Base-by-base conservation (phyloP, 2,329 filamentous ascomycete genomes). In the Aspergillus viridinutans region DNA sequence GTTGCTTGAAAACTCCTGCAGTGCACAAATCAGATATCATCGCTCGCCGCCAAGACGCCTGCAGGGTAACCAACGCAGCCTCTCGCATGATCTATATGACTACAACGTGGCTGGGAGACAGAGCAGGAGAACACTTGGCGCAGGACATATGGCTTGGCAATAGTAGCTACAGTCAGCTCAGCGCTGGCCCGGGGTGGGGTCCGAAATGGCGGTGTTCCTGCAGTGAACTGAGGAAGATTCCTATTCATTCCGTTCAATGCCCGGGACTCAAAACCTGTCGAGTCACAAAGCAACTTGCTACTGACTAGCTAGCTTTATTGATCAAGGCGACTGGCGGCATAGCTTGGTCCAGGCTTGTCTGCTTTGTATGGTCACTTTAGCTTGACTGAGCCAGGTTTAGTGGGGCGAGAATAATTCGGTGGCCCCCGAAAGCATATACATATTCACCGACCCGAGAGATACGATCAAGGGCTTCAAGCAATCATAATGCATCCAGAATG, bases 171-270 rank as follows among this genome's bases (percentile, higher is more conserved):
- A 25, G 54, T 42, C 35, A 38, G 55, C 54, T 47, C 49, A 49
- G 38, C 54, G 25, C 54, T 50, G 52, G 54, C 48, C 53, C 56
- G 56, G 52, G 50, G 21, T 45, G 50, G 55, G 20, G 40, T 14
- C 49, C 57, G 56, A 56, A 60, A 53, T 61, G 59, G 63, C 60
- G 60, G 60, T 63, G 60, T 65, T 64, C 63, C 63, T 64, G 63
- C 63, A 61, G 58, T 62, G 32, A 38, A 38, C 32, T 38, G 32
- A 38, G 14, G 32, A 38, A 38, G 32, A 17, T 17, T 6, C 5
- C 32, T 38, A 7, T 38, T 35, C 14, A 17, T 38, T 3, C 14
- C 32, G 14, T 38, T 38, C 32, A 17, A 38, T 7, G 32, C 17
- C 14, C 5, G 14, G 32, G 14, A 17, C 32, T 38, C 14, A 38